Evolutionary conservation across 1,284 basidiomycete species (phyloP).

Genomic region (Cutaneotrichosporon arboriforme): DNA sequence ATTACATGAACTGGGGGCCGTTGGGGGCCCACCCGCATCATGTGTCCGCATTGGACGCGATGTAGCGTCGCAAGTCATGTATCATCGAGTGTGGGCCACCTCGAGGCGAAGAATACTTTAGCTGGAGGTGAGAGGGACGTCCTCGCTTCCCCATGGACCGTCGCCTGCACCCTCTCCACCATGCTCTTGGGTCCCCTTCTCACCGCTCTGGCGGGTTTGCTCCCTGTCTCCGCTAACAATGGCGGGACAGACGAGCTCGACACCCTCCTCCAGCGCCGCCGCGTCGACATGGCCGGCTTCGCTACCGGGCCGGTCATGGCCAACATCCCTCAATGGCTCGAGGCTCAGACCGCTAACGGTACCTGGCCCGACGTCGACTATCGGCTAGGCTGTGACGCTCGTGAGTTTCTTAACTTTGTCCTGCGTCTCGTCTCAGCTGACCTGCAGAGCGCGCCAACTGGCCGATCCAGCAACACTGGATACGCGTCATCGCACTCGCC

Average conservation of each 20-base stretch:
- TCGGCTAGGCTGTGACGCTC: conserved; percentile 57
- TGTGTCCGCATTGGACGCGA: too few relatives aligned
- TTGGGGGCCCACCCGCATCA: too few relatives aligned
- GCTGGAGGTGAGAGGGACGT: too few relatives aligned
- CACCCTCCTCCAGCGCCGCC: conserved; percentile 14
- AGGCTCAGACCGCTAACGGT: conserved; percentile 46
- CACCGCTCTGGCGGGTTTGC: background rate
- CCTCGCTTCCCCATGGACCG: background rate
- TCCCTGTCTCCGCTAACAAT: background rate
- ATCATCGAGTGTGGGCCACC: too few relatives aligned
- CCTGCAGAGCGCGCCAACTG: conserved; percentile 55
- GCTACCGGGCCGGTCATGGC: conserved; percentile 9
- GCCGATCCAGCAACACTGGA: conserved; percentile 62
- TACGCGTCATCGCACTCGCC: conserved; percentile 55
- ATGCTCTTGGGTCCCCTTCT: background rate
- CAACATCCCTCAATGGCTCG: conserved; percentile 16
- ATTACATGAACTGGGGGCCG: too few relatives aligned
- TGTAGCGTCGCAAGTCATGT: too few relatives aligned
- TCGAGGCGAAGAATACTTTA: too few relatives aligned
- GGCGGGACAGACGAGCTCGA: conserved; percentile 5
- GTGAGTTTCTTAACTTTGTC: conserved; percentile 14
- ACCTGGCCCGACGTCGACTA: conserved; percentile 60
- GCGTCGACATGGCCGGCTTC: conserved; percentile 21
- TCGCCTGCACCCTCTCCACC: background rate
- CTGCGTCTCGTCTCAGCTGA: background rate